These are phyloP conservation scores for Colletotrichum eremochloae DNA, from an alignment of 2,329 filamentous ascomycete species.

Conservation along the genomic window DNA sequence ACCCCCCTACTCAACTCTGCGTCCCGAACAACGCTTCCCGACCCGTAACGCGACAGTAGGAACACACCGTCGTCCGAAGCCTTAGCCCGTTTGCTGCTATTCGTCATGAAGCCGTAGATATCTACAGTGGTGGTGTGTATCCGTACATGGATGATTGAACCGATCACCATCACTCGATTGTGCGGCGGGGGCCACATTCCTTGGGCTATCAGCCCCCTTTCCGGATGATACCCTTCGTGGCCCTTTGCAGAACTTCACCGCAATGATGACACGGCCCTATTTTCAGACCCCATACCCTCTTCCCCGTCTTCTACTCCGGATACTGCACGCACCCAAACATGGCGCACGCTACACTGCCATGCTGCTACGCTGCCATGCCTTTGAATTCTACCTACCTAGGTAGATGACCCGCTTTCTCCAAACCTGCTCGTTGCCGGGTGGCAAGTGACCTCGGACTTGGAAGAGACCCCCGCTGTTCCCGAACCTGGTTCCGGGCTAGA, in stretches of 20 bases:
- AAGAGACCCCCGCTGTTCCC: background rate
- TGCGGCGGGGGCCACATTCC: slow-evolving; percentile 16
- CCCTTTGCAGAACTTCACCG: slow-evolving; percentile 25
- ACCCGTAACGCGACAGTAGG: too few species aligned
- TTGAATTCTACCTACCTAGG: background rate
- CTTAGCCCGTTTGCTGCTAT: too few species aligned
- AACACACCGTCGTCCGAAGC: background rate
- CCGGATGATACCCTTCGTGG: slow-evolving; percentile 1
- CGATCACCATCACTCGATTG: background rate
- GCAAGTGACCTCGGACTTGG: background rate
- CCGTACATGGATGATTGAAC: slow-evolving; percentile 8
- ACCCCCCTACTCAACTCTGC: too few species aligned
- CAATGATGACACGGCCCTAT: slow-evolving; percentile 28
- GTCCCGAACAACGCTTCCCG: too few species aligned
- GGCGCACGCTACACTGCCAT: background rate
- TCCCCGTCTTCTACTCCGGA: background rate
- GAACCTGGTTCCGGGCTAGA: background rate
- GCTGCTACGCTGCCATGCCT: background rate
- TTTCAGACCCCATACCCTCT: background rate
- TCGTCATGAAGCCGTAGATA: background rate
- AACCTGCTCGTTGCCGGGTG: background rate
- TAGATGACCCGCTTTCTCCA: background rate
- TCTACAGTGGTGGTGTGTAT: background rate
- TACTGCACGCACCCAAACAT: background rate
- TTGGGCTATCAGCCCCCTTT: background rate